Evolutionary conservation across 164 flowering plant species (phyloP).

Genomic region (Magnolia sinica): DNA sequence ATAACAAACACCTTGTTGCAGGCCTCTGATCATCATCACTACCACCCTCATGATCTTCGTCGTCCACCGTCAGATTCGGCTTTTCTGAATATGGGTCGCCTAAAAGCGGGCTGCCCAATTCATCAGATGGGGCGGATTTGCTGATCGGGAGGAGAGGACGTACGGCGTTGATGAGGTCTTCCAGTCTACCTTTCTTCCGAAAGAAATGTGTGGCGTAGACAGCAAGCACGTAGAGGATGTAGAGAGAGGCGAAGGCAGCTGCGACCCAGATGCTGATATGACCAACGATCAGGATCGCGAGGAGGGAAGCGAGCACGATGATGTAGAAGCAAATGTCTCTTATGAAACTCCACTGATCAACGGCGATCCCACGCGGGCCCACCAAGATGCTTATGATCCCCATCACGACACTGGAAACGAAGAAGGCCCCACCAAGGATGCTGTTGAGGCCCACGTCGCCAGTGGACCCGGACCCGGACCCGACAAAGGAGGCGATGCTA

Average conservation of each 20-base stretch:
- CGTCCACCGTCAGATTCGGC: neutral
- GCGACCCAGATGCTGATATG: constrained; percentile 56
- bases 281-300: constrained; percentile 37
- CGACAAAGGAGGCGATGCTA: constrained; percentile 58
- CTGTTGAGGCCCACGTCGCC: constrained; percentile 60
- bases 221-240: constrained; percentile 51
- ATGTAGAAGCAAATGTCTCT: constrained; percentile 61
- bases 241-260: constrained; percentile 43
- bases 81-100: constrained; percentile 10
- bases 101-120: constrained; percentile 28
- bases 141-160: constrained; percentile 11
- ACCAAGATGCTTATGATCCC: constrained; percentile 51
- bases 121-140: constrained; percentile 4
- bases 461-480: constrained; percentile 31
- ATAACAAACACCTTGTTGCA: constrained; percentile 3
- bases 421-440: constrained; percentile 68
- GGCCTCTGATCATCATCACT: constrained; percentile 10
- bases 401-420: constrained; percentile 62
- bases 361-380: constrained; percentile 14
- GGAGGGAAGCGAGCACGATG: constrained; percentile 33
- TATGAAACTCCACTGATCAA: constrained; percentile 44
- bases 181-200: constrained; percentile 13
- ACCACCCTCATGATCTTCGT: constrained; percentile 9
- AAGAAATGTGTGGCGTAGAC: constrained; percentile 37
- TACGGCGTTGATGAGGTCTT: constrained; percentile 4